Conservation (phyloP, 805 yeast genomes). For the Ogataea nakhonphanomensis region DNA sequence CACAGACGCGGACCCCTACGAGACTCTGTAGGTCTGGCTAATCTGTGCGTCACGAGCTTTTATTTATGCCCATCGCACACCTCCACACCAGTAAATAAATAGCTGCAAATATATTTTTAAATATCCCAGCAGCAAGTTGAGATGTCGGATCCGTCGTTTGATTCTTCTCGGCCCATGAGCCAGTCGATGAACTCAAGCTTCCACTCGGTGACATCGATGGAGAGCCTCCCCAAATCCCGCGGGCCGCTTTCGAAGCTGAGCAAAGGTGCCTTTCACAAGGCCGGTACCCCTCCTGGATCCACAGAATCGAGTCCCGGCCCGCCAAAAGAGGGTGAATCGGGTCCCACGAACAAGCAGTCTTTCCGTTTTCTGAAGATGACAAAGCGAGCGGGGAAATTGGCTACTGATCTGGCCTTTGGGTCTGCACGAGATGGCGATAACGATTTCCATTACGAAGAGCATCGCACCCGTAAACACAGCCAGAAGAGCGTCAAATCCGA, state of each 20-base stretch:
- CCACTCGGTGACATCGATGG: constrained; percentile 1
- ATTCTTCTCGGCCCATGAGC: not conserved
- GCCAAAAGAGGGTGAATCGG: constrained; percentile 1
- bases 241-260: constrained; percentile 1
- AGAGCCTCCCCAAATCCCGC: constrained; percentile 1
- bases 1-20: constrained; percentile 45
- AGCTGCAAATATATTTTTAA: not conserved
- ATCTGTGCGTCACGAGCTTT: too few relatives aligned
- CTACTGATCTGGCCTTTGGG: constrained; percentile 33
- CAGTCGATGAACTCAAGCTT: not conserved
- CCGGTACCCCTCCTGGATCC: constrained; percentile 3
- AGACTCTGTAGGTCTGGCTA: not conserved
- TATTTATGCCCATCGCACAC: too few relatives aligned
- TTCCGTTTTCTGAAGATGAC: constrained; percentile 22
- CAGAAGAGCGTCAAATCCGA: constrained; percentile 12
- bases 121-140: not conserved
- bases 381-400: constrained; percentile 28
- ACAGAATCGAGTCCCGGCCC: not conserved
- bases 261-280: constrained; percentile 1
- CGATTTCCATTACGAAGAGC: constrained; percentile 17
- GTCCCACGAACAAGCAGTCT: constrained; percentile 14
- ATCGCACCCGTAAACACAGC: constrained; percentile 6
- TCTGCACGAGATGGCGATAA: constrained; percentile 13
- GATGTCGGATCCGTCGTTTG: constrained; percentile 6
- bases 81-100: not conserved